A percentile compares a stretch with the other conserved stretches of the same genome.
Conservation (phyloP, 257 asterid genomes). For the Datura wrightii region DNA sequence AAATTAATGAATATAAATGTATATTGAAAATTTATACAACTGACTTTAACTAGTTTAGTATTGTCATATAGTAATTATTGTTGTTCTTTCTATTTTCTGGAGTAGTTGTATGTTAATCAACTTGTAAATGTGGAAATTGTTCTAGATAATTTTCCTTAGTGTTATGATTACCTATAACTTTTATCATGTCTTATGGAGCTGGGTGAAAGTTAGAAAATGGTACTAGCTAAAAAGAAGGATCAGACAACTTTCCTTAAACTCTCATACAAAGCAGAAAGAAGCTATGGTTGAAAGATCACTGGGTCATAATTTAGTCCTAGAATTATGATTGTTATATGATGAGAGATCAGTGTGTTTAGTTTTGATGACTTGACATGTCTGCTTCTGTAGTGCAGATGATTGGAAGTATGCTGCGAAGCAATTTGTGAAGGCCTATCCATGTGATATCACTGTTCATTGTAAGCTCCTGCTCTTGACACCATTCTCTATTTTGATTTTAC, state of each 20-base stretch:
- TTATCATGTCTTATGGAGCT: not conserved
- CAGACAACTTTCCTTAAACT: not conserved
- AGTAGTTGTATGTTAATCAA: not conserved
- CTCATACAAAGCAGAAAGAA: not conserved
- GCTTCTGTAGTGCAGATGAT: conserved; percentile 67
- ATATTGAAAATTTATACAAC: conserved; percentile 2
- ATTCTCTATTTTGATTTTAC: not conserved
- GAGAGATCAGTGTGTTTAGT: conserved; percentile 25
- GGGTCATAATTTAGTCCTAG: not conserved
- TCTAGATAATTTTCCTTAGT: not conserved
- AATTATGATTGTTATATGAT: not conserved
- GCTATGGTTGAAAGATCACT: not conserved
- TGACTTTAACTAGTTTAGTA: not conserved
- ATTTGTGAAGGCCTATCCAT: conserved; percentile 74
- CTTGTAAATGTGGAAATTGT: not conserved
- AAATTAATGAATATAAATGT: not conserved
- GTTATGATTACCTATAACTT: not conserved
- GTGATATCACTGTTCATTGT: conserved; percentile 81
- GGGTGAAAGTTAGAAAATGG: not conserved
- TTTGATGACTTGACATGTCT: not conserved
- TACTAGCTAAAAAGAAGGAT: not conserved
- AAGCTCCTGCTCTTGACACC: conserved; percentile 41
- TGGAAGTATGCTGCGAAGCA: conserved; percentile 89
- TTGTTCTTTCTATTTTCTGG: not conserved
- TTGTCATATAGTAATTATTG: not conserved